Evolutionary conservation across 2,329 filamentous ascomycete species (phyloP).

Genomic region (Aspergillus brasiliensis): DNA sequence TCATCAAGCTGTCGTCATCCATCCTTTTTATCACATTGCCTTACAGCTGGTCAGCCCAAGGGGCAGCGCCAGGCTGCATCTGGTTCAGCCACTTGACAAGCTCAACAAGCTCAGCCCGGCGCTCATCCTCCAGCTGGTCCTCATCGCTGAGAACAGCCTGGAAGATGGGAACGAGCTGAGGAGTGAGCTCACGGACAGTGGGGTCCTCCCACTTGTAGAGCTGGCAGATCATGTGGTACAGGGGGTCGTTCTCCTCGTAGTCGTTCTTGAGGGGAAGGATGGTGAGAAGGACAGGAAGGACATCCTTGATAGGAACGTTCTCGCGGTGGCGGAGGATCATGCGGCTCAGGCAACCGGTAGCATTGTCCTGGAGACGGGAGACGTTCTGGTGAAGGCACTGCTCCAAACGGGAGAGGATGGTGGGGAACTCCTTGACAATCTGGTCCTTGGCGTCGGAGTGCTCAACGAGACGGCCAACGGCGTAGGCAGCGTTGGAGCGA

Average conservation of each 20-base stretch:
- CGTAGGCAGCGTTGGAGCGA: conserved; percentile 94
- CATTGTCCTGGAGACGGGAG: conserved; percentile 86
- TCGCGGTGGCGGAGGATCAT: conserved; percentile 92
- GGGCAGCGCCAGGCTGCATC: conserved; percentile 44
- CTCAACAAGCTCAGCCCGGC: conserved; percentile 48
- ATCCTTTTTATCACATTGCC: neutral
- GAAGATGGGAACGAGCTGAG: conserved; percentile 50
- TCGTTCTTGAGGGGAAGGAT: conserved; percentile 88
- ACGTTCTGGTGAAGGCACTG: conserved; percentile 75
- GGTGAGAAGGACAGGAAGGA: conserved; percentile 76
- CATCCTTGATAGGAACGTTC: conserved; percentile 75
- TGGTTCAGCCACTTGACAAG: conserved; percentile 53
- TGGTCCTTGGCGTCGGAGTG: conserved; percentile 75
- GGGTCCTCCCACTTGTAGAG: conserved; percentile 62
- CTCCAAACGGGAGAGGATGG: conserved; percentile 83
- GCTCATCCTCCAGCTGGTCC: conserved; percentile 52
- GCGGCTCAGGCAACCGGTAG: conserved; percentile 83
- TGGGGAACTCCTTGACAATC: conserved; percentile 72
- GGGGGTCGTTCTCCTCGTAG: conserved; percentile 92
- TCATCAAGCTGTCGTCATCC: conserved; percentile 22
- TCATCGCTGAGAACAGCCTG: conserved; percentile 49
- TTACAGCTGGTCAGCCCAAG: conserved; percentile 44
- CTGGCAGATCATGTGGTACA: conserved; percentile 86
- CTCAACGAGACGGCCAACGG: conserved; percentile 79
- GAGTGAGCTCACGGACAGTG: conserved; percentile 49